Evolutionary conservation across 768 basidiomycete species (phyloP).

Genomic region (Inosperma sp.): DNA sequence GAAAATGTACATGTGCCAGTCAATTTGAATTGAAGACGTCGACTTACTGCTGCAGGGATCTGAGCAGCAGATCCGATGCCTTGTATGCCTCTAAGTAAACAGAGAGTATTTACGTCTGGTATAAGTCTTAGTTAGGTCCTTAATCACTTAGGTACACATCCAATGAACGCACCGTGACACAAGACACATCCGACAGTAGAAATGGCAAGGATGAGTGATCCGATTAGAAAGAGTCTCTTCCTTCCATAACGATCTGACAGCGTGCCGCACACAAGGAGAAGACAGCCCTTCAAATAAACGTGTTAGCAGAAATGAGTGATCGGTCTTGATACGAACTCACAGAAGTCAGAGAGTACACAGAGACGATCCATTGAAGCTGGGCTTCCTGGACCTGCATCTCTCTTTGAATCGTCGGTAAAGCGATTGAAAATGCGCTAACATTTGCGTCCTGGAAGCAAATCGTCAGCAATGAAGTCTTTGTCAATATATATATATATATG

Average conservation of each 20-base stretch:
- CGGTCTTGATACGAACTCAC: slow-evolving; percentile 31
- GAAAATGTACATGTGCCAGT: too few relatives aligned
- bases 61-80: slow-evolving; percentile 76
- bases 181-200: slow-evolving; percentile 68
- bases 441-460: slow-evolving; percentile 33
- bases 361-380: slow-evolving; percentile 60
- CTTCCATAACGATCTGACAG: slow-evolving; percentile 77
- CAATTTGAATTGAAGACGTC: too few relatives aligned
- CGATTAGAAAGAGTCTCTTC: slow-evolving; percentile 59
- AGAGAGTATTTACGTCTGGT: slow-evolving; percentile 54
- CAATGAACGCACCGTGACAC: slow-evolving; percentile 35
- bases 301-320: not conserved
- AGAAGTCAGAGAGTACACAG: slow-evolving; percentile 63
- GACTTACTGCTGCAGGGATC: slow-evolving; percentile 61
- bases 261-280: slow-evolving; percentile 70
- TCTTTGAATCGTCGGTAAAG: slow-evolving; percentile 46
- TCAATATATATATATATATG: too few relatives aligned
- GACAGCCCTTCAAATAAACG: slow-evolving; percentile 56
- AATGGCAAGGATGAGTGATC: slow-evolving; percentile 47
- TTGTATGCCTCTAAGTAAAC: slow-evolving; percentile 73
- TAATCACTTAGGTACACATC: not conserved
- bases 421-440: slow-evolving; percentile 45
- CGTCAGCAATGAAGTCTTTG: too few relatives aligned
- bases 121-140: not conserved
- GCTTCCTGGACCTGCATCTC: slow-evolving; percentile 46